A percentile compares a stretch with the other conserved stretches of the same genome.
phyloP scores from a whole-genome alignment of 768 basidiomycete genomes.

The Kondoa subrosea region DNA sequence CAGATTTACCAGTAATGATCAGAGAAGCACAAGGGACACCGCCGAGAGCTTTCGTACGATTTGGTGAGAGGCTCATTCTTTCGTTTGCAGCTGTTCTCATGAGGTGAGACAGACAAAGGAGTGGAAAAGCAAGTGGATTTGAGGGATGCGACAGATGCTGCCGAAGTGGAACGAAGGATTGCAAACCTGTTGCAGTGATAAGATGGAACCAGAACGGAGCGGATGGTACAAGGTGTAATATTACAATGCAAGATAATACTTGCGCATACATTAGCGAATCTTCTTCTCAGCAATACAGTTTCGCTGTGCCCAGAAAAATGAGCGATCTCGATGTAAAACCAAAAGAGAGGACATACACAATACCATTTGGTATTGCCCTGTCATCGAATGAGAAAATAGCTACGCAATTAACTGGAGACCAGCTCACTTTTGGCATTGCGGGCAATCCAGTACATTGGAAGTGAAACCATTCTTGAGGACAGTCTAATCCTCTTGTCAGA shows the following conservation, averaged over 20 bases:
- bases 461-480: conserved; percentile 2
- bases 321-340: too few species aligned
- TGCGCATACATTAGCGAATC: not conserved
- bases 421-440: not conserved
- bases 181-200: conserved; percentile 14
- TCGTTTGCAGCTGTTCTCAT: not conserved
- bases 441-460: not conserved
- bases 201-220: not conserved
- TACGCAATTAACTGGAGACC: not conserved
- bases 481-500: not conserved
- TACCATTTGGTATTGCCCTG: conserved; percentile 2
- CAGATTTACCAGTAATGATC: conserved; percentile 26
- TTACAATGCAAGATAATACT: not conserved
- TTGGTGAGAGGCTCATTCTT: conserved; percentile 20
- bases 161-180: conserved; percentile 27
- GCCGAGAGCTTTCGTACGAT: conserved; percentile 25
- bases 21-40: conserved; percentile 28
- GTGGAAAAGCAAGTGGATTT: conserved; percentile 26
- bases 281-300: not conserved
- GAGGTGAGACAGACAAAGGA: conserved; percentile 22
- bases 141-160: conserved; percentile 24
- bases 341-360: not conserved
- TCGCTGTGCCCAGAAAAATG: not conserved
- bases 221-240: not conserved
- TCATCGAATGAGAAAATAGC: not conserved